phyloP scores from a whole-genome alignment of 1,139 yeast genomes.

The Schizosaccharomyces versatilis region DNA sequence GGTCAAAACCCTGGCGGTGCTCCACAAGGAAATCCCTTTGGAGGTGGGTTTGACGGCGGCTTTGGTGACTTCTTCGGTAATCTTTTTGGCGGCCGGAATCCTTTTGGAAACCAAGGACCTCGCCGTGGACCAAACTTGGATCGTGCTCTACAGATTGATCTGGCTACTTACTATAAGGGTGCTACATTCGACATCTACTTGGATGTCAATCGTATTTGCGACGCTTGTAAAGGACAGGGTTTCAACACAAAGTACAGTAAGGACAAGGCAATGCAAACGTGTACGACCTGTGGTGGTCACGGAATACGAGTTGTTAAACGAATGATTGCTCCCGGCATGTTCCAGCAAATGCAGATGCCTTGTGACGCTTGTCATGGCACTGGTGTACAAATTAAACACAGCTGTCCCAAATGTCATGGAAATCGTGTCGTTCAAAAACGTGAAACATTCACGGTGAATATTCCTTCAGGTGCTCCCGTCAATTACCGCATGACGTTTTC shows the following conservation, averaged over 20 bases:
- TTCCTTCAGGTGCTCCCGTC: slow-evolving; percentile 51
- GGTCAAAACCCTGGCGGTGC: slow-evolving; percentile 1
- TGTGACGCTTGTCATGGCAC: slow-evolving; percentile 67
- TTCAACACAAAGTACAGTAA: slow-evolving; percentile 23
- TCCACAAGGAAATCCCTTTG: slow-evolving; percentile 17
- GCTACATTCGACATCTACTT: slow-evolving; percentile 37
- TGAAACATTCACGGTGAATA: slow-evolving; percentile 37
- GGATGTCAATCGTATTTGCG: slow-evolving; percentile 53
- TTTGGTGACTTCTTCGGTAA: slow-evolving; percentile 48
- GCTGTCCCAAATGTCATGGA: slow-evolving; percentile 54
- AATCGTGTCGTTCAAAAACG: slow-evolving; percentile 34
- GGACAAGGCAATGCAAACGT: slow-evolving; percentile 45
- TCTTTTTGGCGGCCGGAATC: slow-evolving; percentile 42
- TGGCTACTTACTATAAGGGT: slow-evolving; percentile 54
- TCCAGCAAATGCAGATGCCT: slow-evolving; percentile 56
- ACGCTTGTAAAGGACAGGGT: slow-evolving; percentile 62
- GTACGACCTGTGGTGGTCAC: slow-evolving; percentile 49
- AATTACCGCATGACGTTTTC: slow-evolving; percentile 34
- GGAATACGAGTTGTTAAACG: slow-evolving; percentile 48
- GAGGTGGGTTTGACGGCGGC: slow-evolving; percentile 4
- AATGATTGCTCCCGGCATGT: slow-evolving; percentile 76
- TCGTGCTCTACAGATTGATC: slow-evolving; percentile 32
- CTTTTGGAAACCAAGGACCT: slow-evolving; percentile 13
- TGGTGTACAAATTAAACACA: slow-evolving; percentile 42
- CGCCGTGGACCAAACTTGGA: slow-evolving; percentile 24